These are phyloP conservation scores for Monosporozyma unispora DNA, from an alignment of 805 yeast species.

Conservation along the genomic window DNA sequence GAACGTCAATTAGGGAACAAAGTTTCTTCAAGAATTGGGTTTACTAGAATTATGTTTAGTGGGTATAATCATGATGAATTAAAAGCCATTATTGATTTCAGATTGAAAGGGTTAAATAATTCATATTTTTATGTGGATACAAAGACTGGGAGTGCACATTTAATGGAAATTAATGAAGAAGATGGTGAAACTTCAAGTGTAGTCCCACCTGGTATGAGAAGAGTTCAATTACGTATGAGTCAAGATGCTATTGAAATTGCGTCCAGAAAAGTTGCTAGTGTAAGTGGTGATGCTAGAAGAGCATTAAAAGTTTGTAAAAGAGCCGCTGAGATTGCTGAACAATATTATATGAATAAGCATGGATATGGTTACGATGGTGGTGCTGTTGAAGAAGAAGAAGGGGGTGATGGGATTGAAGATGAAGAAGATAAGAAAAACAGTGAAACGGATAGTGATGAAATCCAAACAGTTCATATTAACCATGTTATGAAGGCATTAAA, in stretches of 20 bases:
- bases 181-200: slow-evolving; percentile 9
- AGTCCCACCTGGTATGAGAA: slow-evolving; percentile 17
- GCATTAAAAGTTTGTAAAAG: slow-evolving; percentile 81
- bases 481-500: slow-evolving; percentile 74
- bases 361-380: slow-evolving; percentile 26
- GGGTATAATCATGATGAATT: slow-evolving; percentile 81
- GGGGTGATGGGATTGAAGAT: slow-evolving; percentile 9
- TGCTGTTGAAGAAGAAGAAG: slow-evolving; percentile 6
- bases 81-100: slow-evolving; percentile 59
- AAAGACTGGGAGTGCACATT: slow-evolving; percentile 32
- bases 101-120: slow-evolving; percentile 46
- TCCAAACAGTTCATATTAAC: slow-evolving; percentile 52
- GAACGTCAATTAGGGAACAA: slow-evolving; percentile 82
- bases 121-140: slow-evolving; percentile 28
- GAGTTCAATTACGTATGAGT: slow-evolving; percentile 33
- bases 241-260: slow-evolving; percentile 85
- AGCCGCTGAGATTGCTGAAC: slow-evolving; percentile 82
- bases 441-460: slow-evolving; percentile 24
- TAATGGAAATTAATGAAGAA: slow-evolving; percentile 12
- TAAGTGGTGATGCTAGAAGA: slow-evolving; percentile 94
- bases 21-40: slow-evolving; percentile 83
- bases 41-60: slow-evolving; percentile 75
- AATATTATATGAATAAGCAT: slow-evolving; percentile 38
- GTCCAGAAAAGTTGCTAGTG: slow-evolving; percentile 88
- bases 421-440: slow-evolving; percentile 11